These are phyloP conservation scores for Rhizophagus clarus DNA, from an alignment of 192 early-diverging fungal species.

Conservation along the genomic window DNA sequence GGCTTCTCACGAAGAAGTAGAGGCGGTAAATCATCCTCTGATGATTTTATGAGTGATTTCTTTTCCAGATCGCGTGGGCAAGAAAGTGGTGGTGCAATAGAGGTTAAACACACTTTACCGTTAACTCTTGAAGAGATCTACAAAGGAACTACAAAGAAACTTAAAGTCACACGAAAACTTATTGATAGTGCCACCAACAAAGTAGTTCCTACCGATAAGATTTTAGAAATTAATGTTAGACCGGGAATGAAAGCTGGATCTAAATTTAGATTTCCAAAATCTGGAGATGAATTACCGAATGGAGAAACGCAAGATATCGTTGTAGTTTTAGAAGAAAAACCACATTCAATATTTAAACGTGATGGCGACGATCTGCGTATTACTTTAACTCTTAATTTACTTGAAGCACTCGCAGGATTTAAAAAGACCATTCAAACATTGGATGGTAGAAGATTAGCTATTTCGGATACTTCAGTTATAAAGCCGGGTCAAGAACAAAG, in stretches of 20 bases:
- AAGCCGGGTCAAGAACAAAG: constrained; percentile 75
- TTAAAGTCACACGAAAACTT: constrained; percentile 85
- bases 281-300: constrained; percentile 84
- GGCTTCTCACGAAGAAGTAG: constrained; percentile 6
- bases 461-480: constrained; percentile 66
- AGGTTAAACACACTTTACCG: constrained; percentile 69
- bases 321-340: constrained; percentile 93
- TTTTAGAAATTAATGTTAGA: constrained; percentile 83
- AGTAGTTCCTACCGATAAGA: constrained; percentile 66
- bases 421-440: constrained; percentile 71
- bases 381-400: constrained; percentile 65
- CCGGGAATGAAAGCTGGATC: constrained; percentile 98
- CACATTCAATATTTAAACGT: constrained; percentile 84
- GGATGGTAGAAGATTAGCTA: constrained; percentile 69
- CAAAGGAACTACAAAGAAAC: constrained; percentile 85
- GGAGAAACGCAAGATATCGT: constrained; percentile 89
- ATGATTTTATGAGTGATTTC: constrained; percentile 17
- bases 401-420: constrained; percentile 84
- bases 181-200: constrained; percentile 45
- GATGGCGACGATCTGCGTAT: constrained; percentile 82
- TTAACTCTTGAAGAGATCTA: constrained; percentile 91
- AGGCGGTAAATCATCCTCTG: constrained; percentile 12
- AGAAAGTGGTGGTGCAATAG: constrained; percentile 38
- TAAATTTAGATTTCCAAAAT: constrained; percentile 87
- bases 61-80: constrained; percentile 30